Evolutionary conservation across 345 rosid genomes (phyloP), one percentile per base, ranked within the genome.

Genomic region (Rhodamnia rubescens): DNA sequence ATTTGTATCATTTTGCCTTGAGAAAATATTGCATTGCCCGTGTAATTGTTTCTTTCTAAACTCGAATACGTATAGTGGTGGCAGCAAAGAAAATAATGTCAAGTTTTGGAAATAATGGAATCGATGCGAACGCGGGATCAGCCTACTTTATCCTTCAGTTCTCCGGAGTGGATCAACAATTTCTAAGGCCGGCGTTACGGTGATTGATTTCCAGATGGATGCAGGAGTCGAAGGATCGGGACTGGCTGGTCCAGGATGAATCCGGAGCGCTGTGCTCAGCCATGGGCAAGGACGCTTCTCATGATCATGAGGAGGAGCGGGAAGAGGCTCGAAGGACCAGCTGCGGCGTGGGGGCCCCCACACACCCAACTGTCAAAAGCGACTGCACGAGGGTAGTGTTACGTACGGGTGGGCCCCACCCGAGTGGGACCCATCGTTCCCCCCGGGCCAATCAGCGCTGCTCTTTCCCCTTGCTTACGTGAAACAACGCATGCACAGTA

Each of bases 391-490:
- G 51, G 52, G 44, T 42, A n/a, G n/a, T n/a, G n/a, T n/a, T n/a
- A 40, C 42, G 3, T 42, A 42, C 3, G 44, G 44, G 52, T 44
- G 36, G 44, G 32, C 11, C 49, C 49, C 49, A 16, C 44, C 1
- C 40, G 56, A 80, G n/a, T n/a, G n/a, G n/a, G n/a, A n/a, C n/a
- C n/a, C n/a, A n/a, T n/a, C n/a, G n/a, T n/a, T n/a, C n/a, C 14
- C 42, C 85, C 81, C 18, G 7, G 7, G 10, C 56, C n/a, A 84
- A 84, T 84, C 85, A 64, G 11, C 83, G 22, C 44, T 84, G 82
- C 80, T 85, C 86, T 11, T 84, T 86, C 85, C 87, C 89, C 16
- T 74, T 84, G 82, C 85, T n/a, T 53, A 27, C 85, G 78, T 40
- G 47, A 36, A 69, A 69, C 80, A 69, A 69, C 47, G 80, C 80